Base-by-base conservation (phyloP, 208 protist genomes). In the Lotmaria passim region DNA sequence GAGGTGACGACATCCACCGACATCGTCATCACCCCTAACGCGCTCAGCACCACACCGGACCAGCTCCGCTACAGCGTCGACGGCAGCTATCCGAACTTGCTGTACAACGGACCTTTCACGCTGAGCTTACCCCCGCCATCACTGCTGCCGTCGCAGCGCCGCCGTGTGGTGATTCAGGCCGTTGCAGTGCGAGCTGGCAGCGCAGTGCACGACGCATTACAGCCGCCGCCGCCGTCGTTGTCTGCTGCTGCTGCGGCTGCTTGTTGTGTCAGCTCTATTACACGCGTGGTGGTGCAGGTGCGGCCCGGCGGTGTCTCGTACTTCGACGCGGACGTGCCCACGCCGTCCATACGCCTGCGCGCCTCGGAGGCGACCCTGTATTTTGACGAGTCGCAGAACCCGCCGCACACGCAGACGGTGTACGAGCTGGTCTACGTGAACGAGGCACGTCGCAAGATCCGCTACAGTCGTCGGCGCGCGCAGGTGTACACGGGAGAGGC, bases 31-130 rank as follows among this genome's bases (percentile, higher is more conserved):
- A 63, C 83, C 15, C 86, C 80, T 3, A 70, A 85, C 53, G 73
- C 78, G 39, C 62, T 69, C 11, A 89, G 81, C 69, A 67, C 57
- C 17, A 73, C 78, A 12, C 65, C 75, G 5, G 83, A 90, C 63
- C 83, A 93, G 72, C 76, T 95, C 15, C 86, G 86, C 39, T 95
- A 93, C 82, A 95, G 90, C 70, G 70, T 87, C 14, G 90, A 95
- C 36, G 90, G 90, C 41, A 84, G 78, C 51, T 83, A 85, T 48
- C 90, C 90, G 12, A 90, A 66, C n/a, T 36, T 90, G 44, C 39
- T 90, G 28, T 95, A 95, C 79, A 86, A 74, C 30, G 84, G 74
- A 7, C 86, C 90, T 6, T 91, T 95, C 62, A 87, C 68, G n/a
- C 77, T 95, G n/a, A 82, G 81, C 12, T 23, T 90, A 43, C 86